These are phyloP conservation scores for Leishmania martiniquensis DNA, from an alignment of 208 protist species.

Conservation along the genomic window DNA sequence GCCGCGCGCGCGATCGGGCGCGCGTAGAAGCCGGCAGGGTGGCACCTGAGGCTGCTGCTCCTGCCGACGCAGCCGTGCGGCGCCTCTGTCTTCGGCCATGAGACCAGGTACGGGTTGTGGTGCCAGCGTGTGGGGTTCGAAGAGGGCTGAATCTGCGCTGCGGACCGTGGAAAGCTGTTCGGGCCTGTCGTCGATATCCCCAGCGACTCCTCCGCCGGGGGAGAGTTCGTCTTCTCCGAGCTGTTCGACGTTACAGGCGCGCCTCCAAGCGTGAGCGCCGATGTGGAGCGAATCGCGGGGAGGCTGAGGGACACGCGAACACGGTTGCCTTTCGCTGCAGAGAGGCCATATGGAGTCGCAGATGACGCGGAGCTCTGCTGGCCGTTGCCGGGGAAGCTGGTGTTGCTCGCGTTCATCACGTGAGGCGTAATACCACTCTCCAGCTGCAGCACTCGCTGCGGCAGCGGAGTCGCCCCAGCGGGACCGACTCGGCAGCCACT, in stretches of 20 bases:
- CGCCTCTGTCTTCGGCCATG: slow-evolving; percentile 10
- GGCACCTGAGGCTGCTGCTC: not conserved
- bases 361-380: not conserved
- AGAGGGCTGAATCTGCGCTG: slow-evolving; percentile 20
- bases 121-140: slow-evolving; percentile 28
- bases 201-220: slow-evolving; percentile 16
- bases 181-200: not conserved
- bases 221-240: slow-evolving; percentile 28
- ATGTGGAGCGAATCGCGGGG: slow-evolving; percentile 7
- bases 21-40: slow-evolving; percentile 2
- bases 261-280: not conserved
- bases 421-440: slow-evolving; percentile 2
- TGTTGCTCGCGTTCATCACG: slow-evolving; percentile 13
- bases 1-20: not conserved
- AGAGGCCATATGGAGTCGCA: not conserved
- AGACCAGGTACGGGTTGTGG: slow-evolving; percentile 35
- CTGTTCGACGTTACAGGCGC: slow-evolving; percentile 22
- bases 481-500: slow-evolving; percentile 7
- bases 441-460: not conserved
- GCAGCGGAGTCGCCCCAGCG: not conserved
- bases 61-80: slow-evolving; percentile 5
- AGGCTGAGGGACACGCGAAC: slow-evolving; percentile 27
- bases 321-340: slow-evolving; percentile 9
- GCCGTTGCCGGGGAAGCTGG: slow-evolving; percentile 18
- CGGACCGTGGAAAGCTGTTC: slow-evolving; percentile 12